A percentile compares a stretch with the other conserved stretches of the same genome.
These are phyloP conservation scores for Cadophora gregata DNA, from an alignment of 2,329 filamentous ascomycete genomes.

Conservation along the genomic window DNA sequence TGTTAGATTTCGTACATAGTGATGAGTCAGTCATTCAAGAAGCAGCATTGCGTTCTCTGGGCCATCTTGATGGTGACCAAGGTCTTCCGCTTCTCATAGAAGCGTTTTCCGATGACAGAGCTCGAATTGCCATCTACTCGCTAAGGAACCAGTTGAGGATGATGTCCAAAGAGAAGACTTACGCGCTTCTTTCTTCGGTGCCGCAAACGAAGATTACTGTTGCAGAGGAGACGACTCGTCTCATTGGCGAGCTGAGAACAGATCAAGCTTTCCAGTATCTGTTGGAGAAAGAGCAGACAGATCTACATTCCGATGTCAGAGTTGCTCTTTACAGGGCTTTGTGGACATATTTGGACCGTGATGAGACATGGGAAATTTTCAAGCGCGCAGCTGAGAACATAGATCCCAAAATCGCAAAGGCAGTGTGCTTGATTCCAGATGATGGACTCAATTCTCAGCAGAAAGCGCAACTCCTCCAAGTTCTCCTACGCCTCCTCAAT, in stretches of 20 bases:
- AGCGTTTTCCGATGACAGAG: slow-evolving; percentile 21
- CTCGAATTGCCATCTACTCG: slow-evolving; percentile 28
- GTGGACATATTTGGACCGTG: slow-evolving; percentile 13
- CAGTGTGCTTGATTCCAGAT: slow-evolving; percentile 11
- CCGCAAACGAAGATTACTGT: slow-evolving; percentile 28
- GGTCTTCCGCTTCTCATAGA: slow-evolving; percentile 24
- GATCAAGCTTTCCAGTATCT: slow-evolving; percentile 24
- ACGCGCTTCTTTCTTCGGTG: slow-evolving; percentile 14
- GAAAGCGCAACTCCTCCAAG: not conserved
- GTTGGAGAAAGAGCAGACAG: slow-evolving; percentile 11
- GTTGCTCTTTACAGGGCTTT: slow-evolving; percentile 26
- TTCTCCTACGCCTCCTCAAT: slow-evolving; percentile 17
- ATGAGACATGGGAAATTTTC: slow-evolving; percentile 23
- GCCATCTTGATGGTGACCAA: slow-evolving; percentile 17
- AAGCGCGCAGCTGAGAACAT: slow-evolving; percentile 10
- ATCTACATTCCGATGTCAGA: slow-evolving; percentile 23
- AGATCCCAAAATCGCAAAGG: slow-evolving; percentile 21
- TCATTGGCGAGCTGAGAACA: slow-evolving; percentile 26
- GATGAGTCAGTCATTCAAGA: slow-evolving; percentile 19
- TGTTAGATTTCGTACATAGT: slow-evolving; percentile 13
- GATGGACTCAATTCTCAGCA: not conserved
- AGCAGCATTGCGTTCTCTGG: slow-evolving; percentile 21
- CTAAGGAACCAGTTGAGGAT: slow-evolving; percentile 11
- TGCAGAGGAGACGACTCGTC: slow-evolving; percentile 25
- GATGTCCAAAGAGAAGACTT: slow-evolving; percentile 15